A percentile compares a stretch with the other conserved stretches of the same genome.
Conservation (phyloP, 2,329 filamentous ascomycete genomes). For the Ophiostoma piceae region DNA sequence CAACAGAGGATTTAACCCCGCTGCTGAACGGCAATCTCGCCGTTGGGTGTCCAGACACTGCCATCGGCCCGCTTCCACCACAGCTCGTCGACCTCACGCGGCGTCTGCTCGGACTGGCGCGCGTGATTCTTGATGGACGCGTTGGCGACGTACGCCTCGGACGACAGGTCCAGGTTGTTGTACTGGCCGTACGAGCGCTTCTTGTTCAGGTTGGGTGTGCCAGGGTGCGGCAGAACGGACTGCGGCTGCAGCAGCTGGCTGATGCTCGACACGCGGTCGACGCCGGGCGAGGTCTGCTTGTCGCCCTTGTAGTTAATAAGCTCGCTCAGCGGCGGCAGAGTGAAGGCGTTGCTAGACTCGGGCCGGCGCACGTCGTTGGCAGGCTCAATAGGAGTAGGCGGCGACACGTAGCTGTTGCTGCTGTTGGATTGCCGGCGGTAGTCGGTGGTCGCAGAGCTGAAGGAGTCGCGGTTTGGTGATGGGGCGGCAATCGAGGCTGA, state of each 20-base stretch:
- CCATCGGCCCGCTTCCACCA: constrained; percentile 29
- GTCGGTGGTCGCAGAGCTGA: constrained; percentile 18
- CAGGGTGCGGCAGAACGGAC: constrained; percentile 18
- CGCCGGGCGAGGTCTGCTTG: constrained; percentile 19
- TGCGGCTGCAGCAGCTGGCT: constrained; percentile 26
- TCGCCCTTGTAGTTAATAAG: constrained; percentile 25
- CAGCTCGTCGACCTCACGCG: constrained; percentile 24
- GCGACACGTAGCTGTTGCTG: constrained; percentile 23
- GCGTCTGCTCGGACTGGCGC: constrained; percentile 22
- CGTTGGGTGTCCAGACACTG: constrained; percentile 25
- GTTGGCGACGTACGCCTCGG: constrained; percentile 19
- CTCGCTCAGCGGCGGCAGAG: constrained; percentile 28
- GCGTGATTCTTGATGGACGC: constrained; percentile 27
- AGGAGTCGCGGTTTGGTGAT: constrained; percentile 25
- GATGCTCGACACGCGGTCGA: constrained; percentile 26
- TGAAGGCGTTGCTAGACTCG: constrained; percentile 23
- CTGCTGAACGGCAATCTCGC: constrained; percentile 19
- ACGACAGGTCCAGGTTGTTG: constrained; percentile 22
- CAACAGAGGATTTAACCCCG: neutral
- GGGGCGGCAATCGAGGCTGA: constrained; percentile 6
- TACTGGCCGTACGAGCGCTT: constrained; percentile 28
- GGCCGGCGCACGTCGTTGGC: constrained; percentile 17
- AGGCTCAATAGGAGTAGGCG: constrained; percentile 21
- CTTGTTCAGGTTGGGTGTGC: constrained; percentile 18
- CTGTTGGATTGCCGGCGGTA: constrained; percentile 22